Evolutionary conservation across 352 stramenopile genomes (phyloP).

Genomic region (Phytophthora kernoviae): DNA sequence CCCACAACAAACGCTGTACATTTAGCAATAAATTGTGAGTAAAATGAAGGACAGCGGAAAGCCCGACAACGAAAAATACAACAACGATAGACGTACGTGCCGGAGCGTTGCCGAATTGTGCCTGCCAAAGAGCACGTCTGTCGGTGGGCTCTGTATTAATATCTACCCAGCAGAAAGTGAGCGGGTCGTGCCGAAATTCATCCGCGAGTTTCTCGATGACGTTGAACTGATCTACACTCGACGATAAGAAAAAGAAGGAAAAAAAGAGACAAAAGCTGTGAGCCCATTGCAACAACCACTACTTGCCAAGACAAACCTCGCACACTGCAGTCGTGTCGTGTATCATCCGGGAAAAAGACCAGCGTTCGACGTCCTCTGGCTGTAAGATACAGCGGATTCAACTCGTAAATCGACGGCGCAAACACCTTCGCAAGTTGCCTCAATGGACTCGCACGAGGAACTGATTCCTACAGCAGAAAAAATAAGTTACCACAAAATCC

Average conservation of each 20-base stretch:
- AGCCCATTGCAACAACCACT: background rate
- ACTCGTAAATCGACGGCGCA: constrained; percentile 67
- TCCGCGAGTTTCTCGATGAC: constrained; percentile 65
- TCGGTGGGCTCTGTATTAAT: constrained; percentile 30
- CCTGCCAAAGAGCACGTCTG: constrained; percentile 49
- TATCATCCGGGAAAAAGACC: constrained; percentile 66
- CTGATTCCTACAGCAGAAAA: constrained; percentile 14
- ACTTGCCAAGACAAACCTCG: constrained; percentile 39
- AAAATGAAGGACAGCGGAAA: background rate
- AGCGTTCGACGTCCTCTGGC: constrained; percentile 60
- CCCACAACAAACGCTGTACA: constrained; percentile 60
- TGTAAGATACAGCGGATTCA: constrained; percentile 70
- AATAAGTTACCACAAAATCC: background rate
- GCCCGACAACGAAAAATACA: background rate
- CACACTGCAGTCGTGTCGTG: constrained; percentile 49
- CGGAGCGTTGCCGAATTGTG: constrained; percentile 40
- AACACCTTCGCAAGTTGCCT: constrained; percentile 69
- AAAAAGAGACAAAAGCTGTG: constrained; percentile 2
- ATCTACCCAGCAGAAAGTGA: constrained; percentile 85
- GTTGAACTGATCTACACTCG: constrained; percentile 64
- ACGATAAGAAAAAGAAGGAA: background rate
- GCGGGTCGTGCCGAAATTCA: constrained; percentile 72
- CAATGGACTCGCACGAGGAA: constrained; percentile 34
- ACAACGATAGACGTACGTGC: constrained; percentile 35
- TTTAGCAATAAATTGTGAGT: background rate